Evolutionary conservation across 257 asterid genomes (phyloP), one percentile per base, ranked within the genome.

Genomic region (Mentha longifolia): DNA sequence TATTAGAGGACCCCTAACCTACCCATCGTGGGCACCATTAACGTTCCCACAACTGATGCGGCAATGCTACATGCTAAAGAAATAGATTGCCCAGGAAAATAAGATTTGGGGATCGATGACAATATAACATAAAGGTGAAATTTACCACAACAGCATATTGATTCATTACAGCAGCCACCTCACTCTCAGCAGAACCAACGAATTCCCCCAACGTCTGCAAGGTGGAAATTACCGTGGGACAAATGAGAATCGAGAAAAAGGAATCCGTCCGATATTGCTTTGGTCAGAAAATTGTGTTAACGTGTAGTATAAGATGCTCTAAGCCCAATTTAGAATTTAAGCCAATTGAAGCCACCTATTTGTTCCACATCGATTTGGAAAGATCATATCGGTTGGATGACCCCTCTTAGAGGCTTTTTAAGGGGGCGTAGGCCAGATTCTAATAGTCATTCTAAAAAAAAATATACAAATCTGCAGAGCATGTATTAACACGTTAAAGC

Each of bases 111-210:
- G 61, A 58, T 43, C 17, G n/a, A 22, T 7, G 62, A 63, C 58
- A 70, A 54, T 45, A 80, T 49, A 58, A 71, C 56, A 49, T 67
- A 17, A 47, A 65, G 30, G 70, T 55, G 65, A 72, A 39, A 80
- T 71, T 82, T 86, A 92, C 98, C 87, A 80, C 95, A 70, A 79
- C 76, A 17, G 97, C 75, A 80, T 90, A 92, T 71, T 87, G 78
- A 47, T 76, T 80, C 75, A 87, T 79, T 39, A 92, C 89, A 55
- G 85, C 74, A 39, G 80, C 66, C 77, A 88, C 98, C 75, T 90
- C 90, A 65, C 78, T 71, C 90, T 92, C 98, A 72, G 98, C 90
- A 83, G 73, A 67, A 72, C 82, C 87, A 65, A 90, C 78, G 50
- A 92, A 92, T 62, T 85, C 87, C 78, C 76, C 84, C 82, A 90